Base-by-base conservation (phyloP, 768 basidiomycete genomes). In the Trametes elegans region DNA sequence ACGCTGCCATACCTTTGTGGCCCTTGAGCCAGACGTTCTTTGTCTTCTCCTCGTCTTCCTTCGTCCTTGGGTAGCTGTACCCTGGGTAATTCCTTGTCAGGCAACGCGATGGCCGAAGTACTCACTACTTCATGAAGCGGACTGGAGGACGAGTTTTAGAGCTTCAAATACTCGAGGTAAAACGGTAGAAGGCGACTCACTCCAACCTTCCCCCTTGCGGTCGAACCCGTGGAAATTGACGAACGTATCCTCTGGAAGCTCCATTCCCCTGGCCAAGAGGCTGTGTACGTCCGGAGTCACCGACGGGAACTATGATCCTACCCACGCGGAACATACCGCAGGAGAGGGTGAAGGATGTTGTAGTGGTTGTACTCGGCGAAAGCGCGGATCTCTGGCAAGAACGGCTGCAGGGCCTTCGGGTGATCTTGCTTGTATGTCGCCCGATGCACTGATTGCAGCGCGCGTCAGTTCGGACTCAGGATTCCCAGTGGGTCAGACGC, bases 91-190 rank as follows among this genome's bases (percentile, higher is more conserved):
- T 5, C 11, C 18, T 34, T 14, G 28, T 16, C 21, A 41, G 11
- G 49, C 24, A 26, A 27, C 31, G 26, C 43, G 16, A 14, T 4
- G n/a, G n/a, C n/a, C n/a, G n/a, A n/a, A n/a, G 7, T 39, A 49
- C 80, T 11, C 26, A 82, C 83, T 85, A 86, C 70, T 85, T 84
- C 82, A 85, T 84, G 66, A 80, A 84, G 41, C 84, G 74, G 6
- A 79, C 84, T 85, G 49, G 21, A 11, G 18, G 16, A 23, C 6
- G 28, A 41, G 40, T 13, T 11, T 6, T 35, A 32, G 36, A 26
- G 39, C 2, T 14, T 41, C n/a, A 21, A 38, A 18, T 6, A 18
- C 23, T 8, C n/a, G n/a, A n/a, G n/a, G n/a, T n/a, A n/a, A n/a
- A n/a, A n/a, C n/a, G n/a, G n/a, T n/a, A n/a, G 23, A 59, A 36